A percentile compares a stretch with the other conserved stretches of the same genome.
phyloP scores from a whole-genome alignment of 805 yeast species.

The Yarrowia keelungensis region DNA sequence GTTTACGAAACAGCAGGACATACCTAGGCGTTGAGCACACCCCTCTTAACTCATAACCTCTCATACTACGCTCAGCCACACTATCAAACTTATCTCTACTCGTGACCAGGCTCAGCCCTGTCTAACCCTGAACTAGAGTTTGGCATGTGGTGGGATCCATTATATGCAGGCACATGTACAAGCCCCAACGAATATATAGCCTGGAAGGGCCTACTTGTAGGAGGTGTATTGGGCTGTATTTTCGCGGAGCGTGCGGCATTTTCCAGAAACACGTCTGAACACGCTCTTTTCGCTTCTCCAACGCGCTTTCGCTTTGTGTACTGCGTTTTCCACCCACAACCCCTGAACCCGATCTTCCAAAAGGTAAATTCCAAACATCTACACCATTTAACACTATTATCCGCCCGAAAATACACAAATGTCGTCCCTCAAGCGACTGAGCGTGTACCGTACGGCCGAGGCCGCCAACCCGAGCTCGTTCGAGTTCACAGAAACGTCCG shows the following conservation, averaged over 20 bases:
- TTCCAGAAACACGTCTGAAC: constrained; percentile 1
- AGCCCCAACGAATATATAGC: constrained; percentile 19
- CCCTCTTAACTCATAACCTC: no score
- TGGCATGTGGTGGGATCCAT: constrained; percentile 21
- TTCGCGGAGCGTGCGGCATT: neutral
- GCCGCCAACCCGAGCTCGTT: neutral
- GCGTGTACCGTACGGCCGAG: constrained; percentile 26
- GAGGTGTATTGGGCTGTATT: neutral
- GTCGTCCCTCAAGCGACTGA: constrained; percentile 32
- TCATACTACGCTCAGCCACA: no score
- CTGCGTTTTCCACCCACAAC: neutral
- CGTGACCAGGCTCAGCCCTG: neutral
- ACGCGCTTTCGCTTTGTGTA: neutral
- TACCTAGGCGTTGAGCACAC: no score
- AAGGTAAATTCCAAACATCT: neutral
- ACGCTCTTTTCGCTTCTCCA: neutral
- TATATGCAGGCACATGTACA: constrained; percentile 22
- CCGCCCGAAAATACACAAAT: neutral
- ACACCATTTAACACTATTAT: neutral
- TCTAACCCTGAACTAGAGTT: neutral
- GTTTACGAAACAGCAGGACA: no score
- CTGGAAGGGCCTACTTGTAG: neutral
- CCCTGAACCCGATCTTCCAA: constrained; percentile 12
- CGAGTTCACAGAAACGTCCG: constrained; percentile 8
- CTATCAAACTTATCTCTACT: no score